Percentiles rank a stretch among this genome's conserved stretches.
Evolutionary conservation across 2,329 filamentous ascomycete genomes (phyloP).

Genomic region (Fusarium armeniacum): DNA sequence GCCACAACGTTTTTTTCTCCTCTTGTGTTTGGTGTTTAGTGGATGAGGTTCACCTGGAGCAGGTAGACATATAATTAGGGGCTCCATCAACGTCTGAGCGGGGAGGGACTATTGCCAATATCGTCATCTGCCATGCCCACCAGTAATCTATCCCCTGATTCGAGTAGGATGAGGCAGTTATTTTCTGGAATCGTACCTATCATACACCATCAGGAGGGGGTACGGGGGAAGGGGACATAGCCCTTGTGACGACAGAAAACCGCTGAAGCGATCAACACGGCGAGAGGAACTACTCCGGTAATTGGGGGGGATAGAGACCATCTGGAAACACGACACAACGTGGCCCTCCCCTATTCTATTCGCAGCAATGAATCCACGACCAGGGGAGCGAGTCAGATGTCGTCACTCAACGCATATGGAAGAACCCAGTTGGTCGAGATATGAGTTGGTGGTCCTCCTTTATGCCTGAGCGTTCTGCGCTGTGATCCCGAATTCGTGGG

Average conservation of each 20-base stretch:
- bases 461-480: slow-evolving; percentile 32
- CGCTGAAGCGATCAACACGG: neutral
- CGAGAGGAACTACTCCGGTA: neutral
- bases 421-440: slow-evolving; percentile 11
- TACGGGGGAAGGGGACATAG: neutral
- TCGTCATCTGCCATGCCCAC: slow-evolving; percentile 39
- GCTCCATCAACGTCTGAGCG: slow-evolving; percentile 45
- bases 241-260: neutral
- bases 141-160: slow-evolving; percentile 26
- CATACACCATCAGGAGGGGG: neutral
- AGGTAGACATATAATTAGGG: slow-evolving; percentile 32
- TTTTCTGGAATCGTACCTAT: neutral
- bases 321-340: neutral
- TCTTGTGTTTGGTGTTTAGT: slow-evolving; percentile 42
- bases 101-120: slow-evolving; percentile 49
- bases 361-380: neutral
- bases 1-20: slow-evolving; percentile 49
- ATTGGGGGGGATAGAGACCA: neutral
- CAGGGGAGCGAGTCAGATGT: slow-evolving; percentile 34
- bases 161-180: neutral
- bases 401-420: slow-evolving; percentile 5
- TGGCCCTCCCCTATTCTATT: slow-evolving; percentile 3
- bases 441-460: slow-evolving; percentile 13
- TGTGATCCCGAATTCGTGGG: slow-evolving; percentile 34
- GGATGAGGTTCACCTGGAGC: slow-evolving; percentile 36